Evolutionary conservation across 2,329 filamentous ascomycete genomes (phyloP), one percentile per base, ranked within the genome.

Genomic region (Chalara sp.): DNA sequence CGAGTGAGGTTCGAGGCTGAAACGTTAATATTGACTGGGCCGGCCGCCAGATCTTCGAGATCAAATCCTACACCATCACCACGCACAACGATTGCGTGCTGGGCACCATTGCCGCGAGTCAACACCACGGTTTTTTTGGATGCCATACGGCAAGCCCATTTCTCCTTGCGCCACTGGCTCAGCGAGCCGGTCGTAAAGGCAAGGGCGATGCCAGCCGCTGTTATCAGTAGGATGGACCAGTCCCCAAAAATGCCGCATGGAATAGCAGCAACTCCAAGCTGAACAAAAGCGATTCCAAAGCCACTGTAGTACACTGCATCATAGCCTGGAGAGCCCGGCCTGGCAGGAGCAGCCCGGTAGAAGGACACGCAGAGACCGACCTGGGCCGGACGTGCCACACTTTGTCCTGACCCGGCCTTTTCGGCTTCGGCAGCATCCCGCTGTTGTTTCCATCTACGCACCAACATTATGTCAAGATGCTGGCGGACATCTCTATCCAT

Each of bases 101-200:
- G 28, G 4, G 21, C 11, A 8, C 47, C 47, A 35, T 49, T 49
- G 10, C 40, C 47, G 1, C 6, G 6, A 10, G 47, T 49, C 8
- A 49, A 12, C 7, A 39, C 46, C 6, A 33, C 12, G 6, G 12
- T 44, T 10, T 43, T 44, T 1, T 49, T 43, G n/a, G 40, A 11
- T 10, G 13, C 29, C 29, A 5, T 30, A 4, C 13, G 6, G n/a
- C 21, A 12, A 5, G 47, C 6, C 11, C n/a, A 13, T 32, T 75
- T 76, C 58, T 76, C 74, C 7, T 54, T 56, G 21, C 55, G 59
- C 72, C 72, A 75, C 55, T 75, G 72, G 5, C 64, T 61, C 5
- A 76, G 56, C 2, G 61, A 53, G 0, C 70, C 70, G 0, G 64
- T 65, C 1, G 58, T 48, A 6, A 69, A 55, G 2, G 68, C 63